These are phyloP conservation scores for Geosiphon pyriformis DNA, from an alignment of 192 early-diverging fungal genomes.

Conservation along the genomic window DNA sequence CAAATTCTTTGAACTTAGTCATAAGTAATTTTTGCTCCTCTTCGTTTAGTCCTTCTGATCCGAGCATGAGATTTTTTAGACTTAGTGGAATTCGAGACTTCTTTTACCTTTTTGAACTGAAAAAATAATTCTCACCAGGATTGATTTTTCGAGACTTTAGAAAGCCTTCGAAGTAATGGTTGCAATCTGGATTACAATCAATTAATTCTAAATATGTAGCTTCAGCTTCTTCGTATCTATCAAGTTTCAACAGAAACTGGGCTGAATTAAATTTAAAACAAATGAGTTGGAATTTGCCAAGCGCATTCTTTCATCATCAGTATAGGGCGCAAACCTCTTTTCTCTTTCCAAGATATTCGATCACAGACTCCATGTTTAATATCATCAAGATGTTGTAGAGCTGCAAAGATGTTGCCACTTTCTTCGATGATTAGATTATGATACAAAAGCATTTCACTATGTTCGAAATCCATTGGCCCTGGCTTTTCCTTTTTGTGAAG, in stretches of 20 bases:
- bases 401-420: constrained; percentile 65
- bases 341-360: constrained; percentile 64
- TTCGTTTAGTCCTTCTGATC: constrained; percentile 16
- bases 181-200: constrained; percentile 75
- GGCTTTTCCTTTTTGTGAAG: constrained; percentile 29
- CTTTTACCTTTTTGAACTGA: too few relatives aligned
- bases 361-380: constrained; percentile 75
- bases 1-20: constrained; percentile 35
- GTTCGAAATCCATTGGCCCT: constrained; percentile 52
- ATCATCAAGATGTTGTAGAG: constrained; percentile 70
- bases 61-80: not conserved
- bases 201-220: constrained; percentile 71
- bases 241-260: constrained; percentile 57
- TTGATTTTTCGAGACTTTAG: constrained; percentile 48
- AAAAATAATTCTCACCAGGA: constrained; percentile 31
- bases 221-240: constrained; percentile 66
- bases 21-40: constrained; percentile 35
- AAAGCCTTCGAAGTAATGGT: constrained; percentile 65
- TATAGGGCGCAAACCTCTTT: constrained; percentile 45
- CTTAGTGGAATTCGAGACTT: constrained; percentile 3
- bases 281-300: too few relatives aligned
- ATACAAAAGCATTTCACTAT: constrained; percentile 83
- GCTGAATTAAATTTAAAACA: constrained; percentile 30
- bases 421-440: constrained; percentile 83
- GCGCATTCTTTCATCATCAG: too few relatives aligned